Evolutionary conservation across 768 basidiomycete genomes (phyloP).

Genomic region (Tylopilus rubrobrunneus): DNA sequence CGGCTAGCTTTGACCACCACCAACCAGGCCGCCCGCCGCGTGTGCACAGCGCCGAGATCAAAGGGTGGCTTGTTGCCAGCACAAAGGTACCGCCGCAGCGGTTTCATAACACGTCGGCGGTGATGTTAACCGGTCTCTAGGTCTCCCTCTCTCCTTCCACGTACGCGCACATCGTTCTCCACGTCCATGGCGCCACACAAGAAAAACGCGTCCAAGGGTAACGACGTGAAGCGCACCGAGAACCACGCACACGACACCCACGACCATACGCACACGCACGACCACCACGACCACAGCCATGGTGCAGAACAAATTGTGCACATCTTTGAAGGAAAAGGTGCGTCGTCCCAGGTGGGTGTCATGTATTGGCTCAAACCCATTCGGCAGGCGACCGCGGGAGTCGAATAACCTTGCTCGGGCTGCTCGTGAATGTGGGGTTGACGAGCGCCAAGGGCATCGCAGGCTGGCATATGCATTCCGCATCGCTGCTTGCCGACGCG

Average conservation of each 20-base stretch:
- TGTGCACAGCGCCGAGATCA: neutral
- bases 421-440: conserved; percentile 77
- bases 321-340: conserved; percentile 63
- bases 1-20: conserved; percentile 1
- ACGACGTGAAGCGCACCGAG: conserved; percentile 27
- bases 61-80: neutral
- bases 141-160: neutral
- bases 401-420: conserved; percentile 79
- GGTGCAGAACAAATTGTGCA: conserved; percentile 67
- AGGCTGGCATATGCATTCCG: conserved; percentile 88
- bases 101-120: conserved; percentile 1
- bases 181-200: conserved; percentile 22
- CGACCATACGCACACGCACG: too few relatives aligned
- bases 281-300: conserved; percentile 52
- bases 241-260: conserved; percentile 27
- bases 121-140: conserved; percentile 16
- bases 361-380: neutral
- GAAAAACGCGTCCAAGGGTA: conserved; percentile 12
- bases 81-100: conserved; percentile 12
- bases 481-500: conserved; percentile 88
- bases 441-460: conserved; percentile 83
- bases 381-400: conserved; percentile 72
- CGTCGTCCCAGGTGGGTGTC: conserved; percentile 16
- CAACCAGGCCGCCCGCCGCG: neutral
- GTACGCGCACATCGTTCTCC: neutral